Evolutionary conservation across 306 rosid genomes (phyloP).

Genomic region (Pyrus betulifolia): DNA sequence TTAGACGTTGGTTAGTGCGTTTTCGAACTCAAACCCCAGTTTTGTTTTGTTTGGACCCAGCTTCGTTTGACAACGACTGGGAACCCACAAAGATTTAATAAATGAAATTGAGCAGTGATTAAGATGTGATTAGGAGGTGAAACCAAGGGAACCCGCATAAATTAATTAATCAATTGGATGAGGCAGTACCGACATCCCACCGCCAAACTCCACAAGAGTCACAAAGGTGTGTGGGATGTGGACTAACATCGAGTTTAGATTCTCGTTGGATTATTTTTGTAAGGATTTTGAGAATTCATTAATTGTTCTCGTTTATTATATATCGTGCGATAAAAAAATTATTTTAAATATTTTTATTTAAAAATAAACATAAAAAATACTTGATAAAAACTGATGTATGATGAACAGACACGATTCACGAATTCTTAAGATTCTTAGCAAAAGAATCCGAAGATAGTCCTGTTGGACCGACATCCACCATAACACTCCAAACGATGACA

Average conservation of each 20-base stretch:
- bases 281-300: accelerated
- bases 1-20: neutral
- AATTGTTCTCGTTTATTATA: accelerated
- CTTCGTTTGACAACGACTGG: neutral
- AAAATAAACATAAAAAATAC: too few species aligned
- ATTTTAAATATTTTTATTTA: too few species aligned
- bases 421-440: accelerated
- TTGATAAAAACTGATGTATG: too few species aligned
- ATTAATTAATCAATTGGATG: too few species aligned
- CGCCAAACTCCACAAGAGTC: too few species aligned
- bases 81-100: neutral
- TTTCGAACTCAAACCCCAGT: neutral
- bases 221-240: too few species aligned
- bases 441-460: accelerated
- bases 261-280: accelerated
- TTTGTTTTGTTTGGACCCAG: neutral
- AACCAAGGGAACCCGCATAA: too few species aligned
- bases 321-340: accelerated
- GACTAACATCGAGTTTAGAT: too few species aligned
- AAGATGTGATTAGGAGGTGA: neutral
- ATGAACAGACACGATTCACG: accelerated
- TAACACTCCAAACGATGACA: too few species aligned
- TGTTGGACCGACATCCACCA: too few species aligned
- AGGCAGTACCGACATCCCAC: too few species aligned
- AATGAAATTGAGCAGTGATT: neutral